These are phyloP conservation scores for Parastagonospora nodorum DNA, from an alignment of 2,329 filamentous ascomycete species.

Conservation along the genomic window DNA sequence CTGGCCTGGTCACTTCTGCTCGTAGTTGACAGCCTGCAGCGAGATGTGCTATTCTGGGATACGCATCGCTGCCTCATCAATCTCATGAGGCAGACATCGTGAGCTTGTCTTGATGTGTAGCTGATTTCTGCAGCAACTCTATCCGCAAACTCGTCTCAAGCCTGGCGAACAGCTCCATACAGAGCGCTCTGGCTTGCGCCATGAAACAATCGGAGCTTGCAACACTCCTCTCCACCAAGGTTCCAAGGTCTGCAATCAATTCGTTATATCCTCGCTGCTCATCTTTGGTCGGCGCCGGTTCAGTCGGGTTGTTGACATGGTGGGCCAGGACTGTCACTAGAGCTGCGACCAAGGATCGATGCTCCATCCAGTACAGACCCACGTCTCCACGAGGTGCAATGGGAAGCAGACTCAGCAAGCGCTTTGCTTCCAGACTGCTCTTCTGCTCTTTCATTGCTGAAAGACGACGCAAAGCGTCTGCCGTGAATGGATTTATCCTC, in stretches of 20 bases:
- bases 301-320: conserved; percentile 13
- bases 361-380: conserved; percentile 23
- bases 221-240: conserved; percentile 11
- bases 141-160: conserved; percentile 12
- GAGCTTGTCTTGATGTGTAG: background rate
- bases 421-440: conserved; percentile 20
- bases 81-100: background rate
- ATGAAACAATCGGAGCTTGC: conserved; percentile 18
- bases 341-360: conserved; percentile 21
- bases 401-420: conserved; percentile 20
- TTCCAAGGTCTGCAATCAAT: conserved; percentile 14
- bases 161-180: conserved; percentile 17
- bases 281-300: conserved; percentile 2
- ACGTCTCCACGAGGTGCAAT: conserved; percentile 26
- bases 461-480: conserved; percentile 15
- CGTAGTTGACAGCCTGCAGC: no score
- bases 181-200: conserved; percentile 13
- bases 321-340: conserved; percentile 28
- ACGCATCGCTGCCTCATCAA: no score
- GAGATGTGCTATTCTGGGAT: no score
- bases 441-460: conserved; percentile 18
- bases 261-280: conserved; percentile 14
- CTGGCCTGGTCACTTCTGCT: no score
- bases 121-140: conserved; percentile 1
- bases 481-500: conserved; percentile 23